phyloP scores from a whole-genome alignment of 768 basidiomycete genomes.

The Xerocomus brunneocitrinus region DNA sequence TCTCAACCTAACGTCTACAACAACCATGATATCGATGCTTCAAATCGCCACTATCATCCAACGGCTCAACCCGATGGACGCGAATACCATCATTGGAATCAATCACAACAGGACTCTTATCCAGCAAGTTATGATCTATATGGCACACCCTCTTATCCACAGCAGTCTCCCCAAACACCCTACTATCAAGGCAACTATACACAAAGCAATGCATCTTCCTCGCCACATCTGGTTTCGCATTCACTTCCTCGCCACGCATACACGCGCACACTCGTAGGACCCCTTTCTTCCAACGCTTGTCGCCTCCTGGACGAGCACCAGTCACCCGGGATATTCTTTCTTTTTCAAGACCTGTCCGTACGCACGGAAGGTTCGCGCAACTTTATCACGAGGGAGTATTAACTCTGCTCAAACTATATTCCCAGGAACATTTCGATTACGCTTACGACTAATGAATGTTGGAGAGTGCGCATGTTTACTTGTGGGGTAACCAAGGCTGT shows the following conservation, averaged over 20 bases:
- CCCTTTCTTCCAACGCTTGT: slow-evolving; percentile 81
- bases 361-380: slow-evolving; percentile 74
- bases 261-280: slow-evolving; percentile 87
- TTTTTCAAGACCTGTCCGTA: slow-evolving; percentile 91
- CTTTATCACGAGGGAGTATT: slow-evolving; percentile 25
- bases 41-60: slow-evolving; percentile 18
- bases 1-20: slow-evolving; percentile 23
- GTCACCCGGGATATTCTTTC: slow-evolving; percentile 86
- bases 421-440: slow-evolving; percentile 77
- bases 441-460: slow-evolving; percentile 85
- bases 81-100: slow-evolving; percentile 32
- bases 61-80: slow-evolving; percentile 35
- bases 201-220: slow-evolving; percentile 24
- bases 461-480: slow-evolving; percentile 66
- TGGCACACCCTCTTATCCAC: slow-evolving; percentile 23
- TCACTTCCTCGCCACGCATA: slow-evolving; percentile 65
- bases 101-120: slow-evolving; percentile 24
- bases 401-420: slow-evolving; percentile 17
- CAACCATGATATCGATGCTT: neutral
- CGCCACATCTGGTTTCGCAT: slow-evolving; percentile 32
- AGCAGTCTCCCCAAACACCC: slow-evolving; percentile 28
- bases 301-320: slow-evolving; percentile 81
- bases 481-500: slow-evolving; percentile 15
- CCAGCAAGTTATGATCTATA: slow-evolving; percentile 28
- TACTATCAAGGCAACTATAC: slow-evolving; percentile 27